Evolutionary conservation across 805 yeast species (phyloP), one percentile per base, ranked within the genome.

Genomic region (Nakazawaea siamensis): DNA sequence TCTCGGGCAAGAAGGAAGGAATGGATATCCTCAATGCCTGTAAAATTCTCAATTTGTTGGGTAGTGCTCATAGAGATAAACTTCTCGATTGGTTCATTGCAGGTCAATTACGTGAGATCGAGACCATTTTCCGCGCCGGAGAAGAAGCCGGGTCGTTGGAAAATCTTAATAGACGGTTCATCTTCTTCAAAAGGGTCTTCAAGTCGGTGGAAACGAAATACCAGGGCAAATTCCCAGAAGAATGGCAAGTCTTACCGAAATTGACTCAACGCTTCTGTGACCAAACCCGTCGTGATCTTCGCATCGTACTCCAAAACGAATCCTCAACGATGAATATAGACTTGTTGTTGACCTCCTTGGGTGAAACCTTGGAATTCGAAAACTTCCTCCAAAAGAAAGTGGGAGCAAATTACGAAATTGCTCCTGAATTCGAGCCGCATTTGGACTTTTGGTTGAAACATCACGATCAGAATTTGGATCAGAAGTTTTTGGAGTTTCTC

Each of bases 121-220:
- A 69, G 24, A 60, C 73, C 16, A 85, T 92, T 9, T 92, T 92
- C 58, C 70, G 75, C 35, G 66, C 77, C 8, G 67, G 76, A 11
- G 97, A 87, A 47, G 98, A 92, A 57, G 98, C 98, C 0, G 97
- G 97, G 1, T 80, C 94, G 4, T 60, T 92, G 40, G 98, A 92
- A 40, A 92, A 92, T 55, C 58, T 92, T 34, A 69, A 75, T 20
- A 64, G 97, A 45, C 64, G 98, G 32, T 92, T 76, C 53, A 71
- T 87, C 21, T 90, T 81, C 53, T 83, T 85, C 57, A 78, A 80
- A 44, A 77, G 82, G 44, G 69, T 84, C 1, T 58, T 90, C 40
- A 69, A 68, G 35, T 65, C 68, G 25, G 74, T 77, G 45, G 77
- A 75, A 40, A 53, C 72, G 1, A 66, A 65, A 21, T 74, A 70